Conservation (phyloP, 2,329 filamentous ascomycete genomes). For the Penicillium sp. region DNA sequence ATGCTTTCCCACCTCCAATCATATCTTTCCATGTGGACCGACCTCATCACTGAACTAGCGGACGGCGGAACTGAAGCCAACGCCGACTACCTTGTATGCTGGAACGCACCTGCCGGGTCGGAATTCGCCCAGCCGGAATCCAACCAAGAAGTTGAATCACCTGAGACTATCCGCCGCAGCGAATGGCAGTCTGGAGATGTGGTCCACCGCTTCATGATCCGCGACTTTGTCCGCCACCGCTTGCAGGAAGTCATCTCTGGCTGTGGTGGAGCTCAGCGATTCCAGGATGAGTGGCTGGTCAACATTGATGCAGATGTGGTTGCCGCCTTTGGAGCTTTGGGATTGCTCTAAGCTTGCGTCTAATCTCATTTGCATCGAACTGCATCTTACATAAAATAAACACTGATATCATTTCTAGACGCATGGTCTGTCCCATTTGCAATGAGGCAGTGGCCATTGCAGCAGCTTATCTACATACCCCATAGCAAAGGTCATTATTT, state of each 20-base stretch:
- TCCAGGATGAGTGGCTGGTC: conserved; percentile 45
- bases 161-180: conserved; percentile 44
- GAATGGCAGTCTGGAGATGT: conserved; percentile 44
- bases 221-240: conserved; percentile 46
- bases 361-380: neutral
- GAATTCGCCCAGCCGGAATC: conserved; percentile 33
- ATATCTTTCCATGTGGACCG: conserved; percentile 50
- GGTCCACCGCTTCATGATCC: conserved; percentile 46
- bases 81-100: conserved; percentile 46
- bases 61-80: conserved; percentile 43
- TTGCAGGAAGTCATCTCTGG: conserved; percentile 41
- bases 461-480: conserved; percentile 21
- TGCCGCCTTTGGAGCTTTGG: conserved; percentile 40
- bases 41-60: conserved; percentile 46
- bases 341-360: conserved; percentile 29
- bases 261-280: conserved; percentile 44
- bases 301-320: conserved; percentile 48
- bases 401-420: neutral
- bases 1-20: conserved; percentile 48
- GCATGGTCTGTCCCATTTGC: neutral
- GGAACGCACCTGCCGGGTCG: conserved; percentile 30
- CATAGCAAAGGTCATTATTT: no score
- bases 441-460: neutral
- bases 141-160: conserved; percentile 38
- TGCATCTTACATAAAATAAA: neutral